Evolutionary conservation across 495 filamentous ascomycete genomes (phyloP).

Genomic region (Cryomyces antarcticus): DNA sequence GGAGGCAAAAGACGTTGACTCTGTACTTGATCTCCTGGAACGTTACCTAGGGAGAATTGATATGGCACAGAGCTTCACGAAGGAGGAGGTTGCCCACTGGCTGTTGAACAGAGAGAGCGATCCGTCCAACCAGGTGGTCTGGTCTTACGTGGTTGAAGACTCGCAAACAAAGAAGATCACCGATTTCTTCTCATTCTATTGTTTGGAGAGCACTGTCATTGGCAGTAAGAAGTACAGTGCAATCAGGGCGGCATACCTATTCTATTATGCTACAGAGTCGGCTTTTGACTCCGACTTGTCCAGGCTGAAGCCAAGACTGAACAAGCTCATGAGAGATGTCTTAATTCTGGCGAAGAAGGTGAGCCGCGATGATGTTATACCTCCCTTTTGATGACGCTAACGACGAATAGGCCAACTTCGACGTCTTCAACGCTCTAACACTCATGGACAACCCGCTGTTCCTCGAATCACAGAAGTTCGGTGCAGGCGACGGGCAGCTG

Average conservation of each 20-base stretch:
- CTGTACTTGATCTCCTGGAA: constrained; percentile 51
- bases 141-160: constrained; percentile 78
- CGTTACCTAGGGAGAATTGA: constrained; percentile 64
- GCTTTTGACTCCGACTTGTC: constrained; percentile 36
- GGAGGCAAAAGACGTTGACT: constrained; percentile 62
- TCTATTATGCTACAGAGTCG: constrained; percentile 81
- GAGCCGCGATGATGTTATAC: constrained; percentile 1
- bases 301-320: constrained; percentile 49
- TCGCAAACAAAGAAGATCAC: constrained; percentile 58
- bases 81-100: constrained; percentile 75
- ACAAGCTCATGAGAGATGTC: constrained; percentile 60
- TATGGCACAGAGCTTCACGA: constrained; percentile 61
- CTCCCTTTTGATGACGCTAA: neutral
- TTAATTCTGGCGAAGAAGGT: constrained; percentile 71
- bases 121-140: constrained; percentile 60
- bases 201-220: constrained; percentile 81
- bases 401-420: constrained; percentile 43
- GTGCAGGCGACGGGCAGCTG: constrained; percentile 76
- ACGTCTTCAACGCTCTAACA: constrained; percentile 92
- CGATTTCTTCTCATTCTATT: constrained; percentile 93
- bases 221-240: constrained; percentile 50
- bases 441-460: constrained; percentile 86
- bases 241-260: constrained; percentile 79
- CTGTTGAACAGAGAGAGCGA: constrained; percentile 43
- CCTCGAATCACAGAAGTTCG: constrained; percentile 81